These are phyloP conservation scores for Xylaria sp. DNA, from an alignment of 2,329 filamentous ascomycete genomes.

Conservation along the genomic window DNA sequence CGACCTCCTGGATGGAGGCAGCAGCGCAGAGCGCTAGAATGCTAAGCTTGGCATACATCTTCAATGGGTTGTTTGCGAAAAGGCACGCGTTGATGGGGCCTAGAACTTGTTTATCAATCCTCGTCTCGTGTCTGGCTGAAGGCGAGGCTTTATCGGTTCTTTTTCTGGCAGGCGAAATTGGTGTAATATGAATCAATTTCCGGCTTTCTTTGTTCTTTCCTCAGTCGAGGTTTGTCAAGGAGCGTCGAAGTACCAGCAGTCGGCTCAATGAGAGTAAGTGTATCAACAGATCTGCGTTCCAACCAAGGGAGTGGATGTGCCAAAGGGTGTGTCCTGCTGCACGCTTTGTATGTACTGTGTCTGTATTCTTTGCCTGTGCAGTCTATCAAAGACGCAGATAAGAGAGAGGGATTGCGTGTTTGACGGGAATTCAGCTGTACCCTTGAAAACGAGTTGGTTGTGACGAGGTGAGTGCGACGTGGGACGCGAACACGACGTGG, in stretches of 20 bases:
- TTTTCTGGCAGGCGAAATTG: background rate
- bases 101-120: background rate
- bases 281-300: slow-evolving; percentile 28
- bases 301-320: slow-evolving; percentile 28
- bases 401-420: slow-evolving; percentile 31
- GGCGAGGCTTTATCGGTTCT: background rate
- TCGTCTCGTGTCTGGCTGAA: slow-evolving; percentile 9
- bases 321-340: slow-evolving; percentile 21
- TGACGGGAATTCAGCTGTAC: slow-evolving; percentile 23
- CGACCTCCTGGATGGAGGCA: slow-evolving; percentile 32
- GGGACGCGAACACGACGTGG: slow-evolving; percentile 20
- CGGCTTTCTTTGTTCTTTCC: slow-evolving; percentile 10
- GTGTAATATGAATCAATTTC: background rate
- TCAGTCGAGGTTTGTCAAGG: slow-evolving; percentile 18
- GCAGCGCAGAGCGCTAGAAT: slow-evolving; percentile 37
- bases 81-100: background rate
- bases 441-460: slow-evolving; percentile 16
- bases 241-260: slow-evolving; percentile 36
- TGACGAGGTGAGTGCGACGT: slow-evolving; percentile 26
- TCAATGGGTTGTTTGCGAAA: slow-evolving; percentile 15
- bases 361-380: slow-evolving; percentile 19
- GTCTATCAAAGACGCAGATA: slow-evolving; percentile 40
- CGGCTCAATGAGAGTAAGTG: slow-evolving; percentile 29
- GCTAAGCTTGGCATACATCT: slow-evolving; percentile 37
- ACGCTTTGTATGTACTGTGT: slow-evolving; percentile 34